Evolutionary conservation across 108 stramenopile genomes (phyloP), one percentile per base, ranked within the genome.

Genomic region (Pseudonitzschia multiseries): DNA sequence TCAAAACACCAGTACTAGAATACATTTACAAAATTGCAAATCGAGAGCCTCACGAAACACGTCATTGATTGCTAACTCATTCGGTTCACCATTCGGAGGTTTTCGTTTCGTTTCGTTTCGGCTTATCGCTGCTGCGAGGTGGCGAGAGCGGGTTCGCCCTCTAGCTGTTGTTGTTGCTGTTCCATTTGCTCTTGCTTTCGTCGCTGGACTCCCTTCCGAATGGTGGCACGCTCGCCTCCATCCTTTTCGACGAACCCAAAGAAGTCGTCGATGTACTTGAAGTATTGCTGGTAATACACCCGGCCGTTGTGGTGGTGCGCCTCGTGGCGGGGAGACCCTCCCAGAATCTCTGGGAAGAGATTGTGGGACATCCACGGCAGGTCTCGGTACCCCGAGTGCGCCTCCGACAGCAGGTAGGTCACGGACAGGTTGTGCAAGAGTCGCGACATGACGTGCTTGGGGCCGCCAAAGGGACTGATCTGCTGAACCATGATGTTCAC

Each of bases 401-500:
- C 46, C 71, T 84, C 80, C 20, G 69, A 60, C 28, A 81, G 53
- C 59, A 83, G 54, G 22, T 73, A 79, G 0, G 78, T 79, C 8
- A 83, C 81, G n/a, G 81, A 17, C 3, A 87, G 10, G 57, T 87
- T 87, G 69, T 84, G 86, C 18, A 79, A 15, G 0, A 79, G 20
- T 21, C 86, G 54, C 9, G 68, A 62, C 44, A 87, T 57, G n/a
- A 70, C 42, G 43, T 70, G 66, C 71, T 83, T 87, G 44, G 54
- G 50, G 1, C 41, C 31, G 1, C 83, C 86, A 57, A 75, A 81
- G 18, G 73, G 74, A 5, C 65, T 73, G 28, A 68, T 33, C 22
- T 73, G 50, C 65, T 87, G 86, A 8, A 84, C 86, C 53, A 76
- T 15, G 59, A 84, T 76, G 46, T 87, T 87, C 5, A 79, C 71